Evolutionary conservation across 1,139 yeast species (phyloP).

Genomic region (Debaryomyces udenii): DNA sequence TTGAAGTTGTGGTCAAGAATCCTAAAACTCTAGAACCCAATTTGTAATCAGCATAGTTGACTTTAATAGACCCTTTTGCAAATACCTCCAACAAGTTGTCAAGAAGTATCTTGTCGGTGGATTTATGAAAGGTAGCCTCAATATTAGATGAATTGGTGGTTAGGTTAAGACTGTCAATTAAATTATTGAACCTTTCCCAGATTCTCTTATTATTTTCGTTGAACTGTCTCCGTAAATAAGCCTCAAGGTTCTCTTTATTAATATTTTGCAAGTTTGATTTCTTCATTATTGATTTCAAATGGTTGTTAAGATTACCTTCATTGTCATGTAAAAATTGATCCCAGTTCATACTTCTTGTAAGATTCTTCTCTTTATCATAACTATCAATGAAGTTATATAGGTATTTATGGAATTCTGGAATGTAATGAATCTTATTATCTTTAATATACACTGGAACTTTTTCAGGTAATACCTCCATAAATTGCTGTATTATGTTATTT

Average conservation of each 20-base stretch:
- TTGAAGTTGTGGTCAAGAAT: constrained; percentile 33
- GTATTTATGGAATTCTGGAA: constrained; percentile 45
- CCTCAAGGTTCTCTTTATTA: constrained; percentile 26
- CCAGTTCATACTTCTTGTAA: constrained; percentile 21
- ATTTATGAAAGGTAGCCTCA: constrained; percentile 12
- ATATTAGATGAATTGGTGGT: constrained; percentile 8
- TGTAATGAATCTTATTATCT: constrained; percentile 38
- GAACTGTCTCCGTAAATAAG: constrained; percentile 24
- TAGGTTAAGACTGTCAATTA: constrained; percentile 29
- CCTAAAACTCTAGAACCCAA: constrained; percentile 47
- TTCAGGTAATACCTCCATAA: constrained; percentile 30
- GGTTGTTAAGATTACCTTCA: constrained; percentile 22
- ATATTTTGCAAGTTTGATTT: constrained; percentile 17
- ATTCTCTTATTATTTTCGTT: constrained; percentile 28
- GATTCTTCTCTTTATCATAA: constrained; percentile 21
- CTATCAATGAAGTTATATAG: constrained; percentile 39
- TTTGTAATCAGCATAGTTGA: constrained; percentile 47
- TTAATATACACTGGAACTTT: constrained; percentile 38
- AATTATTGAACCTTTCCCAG: constrained; percentile 28
- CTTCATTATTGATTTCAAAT: constrained; percentile 17
- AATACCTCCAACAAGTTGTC: constrained; percentile 37
- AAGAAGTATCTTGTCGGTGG: constrained; percentile 22
- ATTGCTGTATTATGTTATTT: constrained; percentile 23
- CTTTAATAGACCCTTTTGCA: constrained; percentile 39
- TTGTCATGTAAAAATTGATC: constrained; percentile 25